Conservation (phyloP, 352 stramenopile genomes). For the Globisporangium barbulae region DNA sequence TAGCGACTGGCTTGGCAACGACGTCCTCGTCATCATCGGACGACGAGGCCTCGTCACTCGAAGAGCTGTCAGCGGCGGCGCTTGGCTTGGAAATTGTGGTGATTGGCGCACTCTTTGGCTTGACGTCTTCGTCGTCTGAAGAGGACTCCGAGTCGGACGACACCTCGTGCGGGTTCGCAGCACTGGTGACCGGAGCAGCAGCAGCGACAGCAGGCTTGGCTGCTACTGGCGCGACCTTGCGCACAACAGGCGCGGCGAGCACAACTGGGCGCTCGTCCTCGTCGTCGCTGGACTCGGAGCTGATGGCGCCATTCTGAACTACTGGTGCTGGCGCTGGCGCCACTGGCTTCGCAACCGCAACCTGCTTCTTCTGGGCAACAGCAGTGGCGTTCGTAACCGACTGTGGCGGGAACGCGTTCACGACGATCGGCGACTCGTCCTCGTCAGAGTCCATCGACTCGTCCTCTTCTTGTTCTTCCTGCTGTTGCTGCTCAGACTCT, state of each 20-base stretch:
- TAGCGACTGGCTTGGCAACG: neutral
- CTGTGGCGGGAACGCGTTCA: neutral
- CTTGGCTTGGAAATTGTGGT: slow-evolving; percentile 6
- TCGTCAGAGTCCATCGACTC: slow-evolving; percentile 7
- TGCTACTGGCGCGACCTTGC: neutral
- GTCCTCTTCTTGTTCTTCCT: slow-evolving; percentile 2
- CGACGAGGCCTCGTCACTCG: slow-evolving; percentile 20
- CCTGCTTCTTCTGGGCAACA: neutral
- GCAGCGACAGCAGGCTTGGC: neutral
- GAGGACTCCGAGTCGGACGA: slow-evolving; percentile 17
- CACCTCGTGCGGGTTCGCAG: neutral
- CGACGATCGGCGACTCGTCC: neutral
- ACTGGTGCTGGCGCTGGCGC: slow-evolving; percentile 3
- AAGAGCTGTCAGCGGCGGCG: neutral
- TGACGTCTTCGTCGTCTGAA: slow-evolving; percentile 18
- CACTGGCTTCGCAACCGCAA: neutral
- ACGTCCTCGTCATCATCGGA: slow-evolving; percentile 19
- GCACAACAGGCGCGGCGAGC: slow-evolving; percentile 10
- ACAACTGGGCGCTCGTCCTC: slow-evolving; percentile 25
- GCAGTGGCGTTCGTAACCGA: neutral
- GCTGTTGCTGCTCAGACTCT: slow-evolving; percentile 12
- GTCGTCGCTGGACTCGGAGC: slow-evolving; percentile 43
- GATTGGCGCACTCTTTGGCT: slow-evolving; percentile 8
- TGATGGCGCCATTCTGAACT: slow-evolving; percentile 16
- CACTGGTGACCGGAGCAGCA: neutral